Evolutionary conservation across 129 eudicot genomes (phyloP).

Genomic region (Flaveria linearis): DNA sequence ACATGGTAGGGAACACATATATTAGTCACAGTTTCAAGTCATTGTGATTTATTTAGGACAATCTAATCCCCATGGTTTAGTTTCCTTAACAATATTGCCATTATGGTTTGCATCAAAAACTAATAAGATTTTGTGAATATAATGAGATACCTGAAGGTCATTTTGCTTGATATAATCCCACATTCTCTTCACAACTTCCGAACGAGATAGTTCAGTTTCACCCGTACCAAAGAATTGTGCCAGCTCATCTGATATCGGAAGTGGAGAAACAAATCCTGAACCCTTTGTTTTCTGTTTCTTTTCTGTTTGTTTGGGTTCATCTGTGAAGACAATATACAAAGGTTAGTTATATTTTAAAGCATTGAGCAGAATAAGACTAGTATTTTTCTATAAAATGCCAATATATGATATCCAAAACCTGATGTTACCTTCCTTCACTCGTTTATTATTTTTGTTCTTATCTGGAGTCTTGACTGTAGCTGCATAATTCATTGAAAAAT

Average conservation of each 20-base stretch:
- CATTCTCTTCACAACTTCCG: conserved; percentile 50
- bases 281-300: conserved; percentile 43
- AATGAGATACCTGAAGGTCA: conserved; percentile 48
- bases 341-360: conserved; percentile 5
- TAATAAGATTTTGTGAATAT: not conserved
- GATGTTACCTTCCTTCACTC: conserved; percentile 38
- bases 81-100: too few species aligned
- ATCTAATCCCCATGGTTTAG: too few species aligned
- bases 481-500: conserved; percentile 9
- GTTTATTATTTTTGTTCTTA: conserved; percentile 34
- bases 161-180: conserved; percentile 55
- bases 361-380: not conserved
- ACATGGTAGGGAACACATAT: conserved; percentile 1
- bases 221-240: conserved; percentile 48
- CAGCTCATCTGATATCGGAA: conserved; percentile 48
- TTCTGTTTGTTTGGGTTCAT: conserved; percentile 35
- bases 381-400: not conserved
- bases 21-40: conserved; percentile 3
- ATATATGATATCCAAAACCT: not conserved
- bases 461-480: conserved; percentile 34
- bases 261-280: conserved; percentile 51
- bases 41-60: not conserved
- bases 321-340: conserved; percentile 22
- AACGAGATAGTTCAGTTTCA: conserved; percentile 47
- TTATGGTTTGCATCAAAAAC: not conserved